Evolutionary conservation across 139 green algal species (phyloP).

Genomic region (Spirogloea muscicola): DNA sequence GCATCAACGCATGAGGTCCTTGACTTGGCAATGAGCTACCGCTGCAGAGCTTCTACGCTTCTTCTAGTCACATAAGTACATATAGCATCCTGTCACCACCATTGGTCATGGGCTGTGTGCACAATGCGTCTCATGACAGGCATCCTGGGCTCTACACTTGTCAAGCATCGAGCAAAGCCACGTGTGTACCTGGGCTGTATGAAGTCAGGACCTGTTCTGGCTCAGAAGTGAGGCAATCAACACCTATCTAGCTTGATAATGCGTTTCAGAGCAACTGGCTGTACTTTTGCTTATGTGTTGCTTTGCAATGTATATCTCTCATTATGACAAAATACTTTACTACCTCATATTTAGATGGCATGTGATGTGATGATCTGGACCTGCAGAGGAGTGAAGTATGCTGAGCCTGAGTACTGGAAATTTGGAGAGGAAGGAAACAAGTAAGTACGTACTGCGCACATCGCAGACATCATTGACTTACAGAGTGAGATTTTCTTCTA

Average conservation of each 20-base stretch:
- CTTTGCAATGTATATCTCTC: not conserved
- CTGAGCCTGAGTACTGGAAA: constrained; percentile 40
- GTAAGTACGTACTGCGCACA: constrained; percentile 9
- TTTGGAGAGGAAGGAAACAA: constrained; percentile 38
- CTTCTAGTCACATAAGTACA: not conserved
- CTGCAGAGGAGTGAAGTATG: constrained; percentile 27
- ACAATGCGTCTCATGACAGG: too few species aligned
- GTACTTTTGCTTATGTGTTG: too few species aligned
- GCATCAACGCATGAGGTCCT: not conserved
- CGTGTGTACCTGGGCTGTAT: constrained; percentile 27
- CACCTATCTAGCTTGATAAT: not conserved
- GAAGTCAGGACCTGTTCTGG: constrained; percentile 27
- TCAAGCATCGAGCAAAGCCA: constrained; percentile 3
- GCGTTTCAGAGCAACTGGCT: not conserved
- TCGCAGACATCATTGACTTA: not conserved
- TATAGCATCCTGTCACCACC: not conserved
- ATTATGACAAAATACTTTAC: not conserved
- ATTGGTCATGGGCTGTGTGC: too few species aligned
- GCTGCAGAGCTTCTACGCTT: not conserved
- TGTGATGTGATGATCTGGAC: not conserved
- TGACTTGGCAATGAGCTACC: not conserved
- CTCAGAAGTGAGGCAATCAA: constrained; percentile 8
- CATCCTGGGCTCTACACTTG: constrained; percentile 11
- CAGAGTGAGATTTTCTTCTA: not conserved
- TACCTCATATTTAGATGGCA: not conserved